phyloP scores from a whole-genome alignment of 345 rosid species.

The Citrus glauca region DNA sequence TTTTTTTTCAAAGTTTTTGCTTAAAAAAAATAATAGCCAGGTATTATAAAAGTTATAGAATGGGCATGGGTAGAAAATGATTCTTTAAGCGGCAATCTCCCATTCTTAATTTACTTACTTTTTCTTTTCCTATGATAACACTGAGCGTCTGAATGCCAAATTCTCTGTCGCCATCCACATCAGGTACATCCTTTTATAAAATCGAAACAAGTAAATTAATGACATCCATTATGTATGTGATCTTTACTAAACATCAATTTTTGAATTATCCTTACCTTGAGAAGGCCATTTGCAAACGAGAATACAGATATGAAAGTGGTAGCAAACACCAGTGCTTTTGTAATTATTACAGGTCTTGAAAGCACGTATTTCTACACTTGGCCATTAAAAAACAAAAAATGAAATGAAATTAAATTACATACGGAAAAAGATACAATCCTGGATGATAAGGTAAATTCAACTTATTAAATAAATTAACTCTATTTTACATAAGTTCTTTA shows the following conservation, averaged over 20 bases:
- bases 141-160: conserved; percentile 26
- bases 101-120: conserved; percentile 11
- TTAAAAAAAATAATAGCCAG: too few species aligned
- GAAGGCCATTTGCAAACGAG: conserved; percentile 25
- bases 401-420: too few species aligned
- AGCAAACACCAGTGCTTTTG: conserved; percentile 29
- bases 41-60: too few species aligned
- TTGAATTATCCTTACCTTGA: conserved; percentile 18
- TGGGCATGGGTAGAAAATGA: too few species aligned
- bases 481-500: too few species aligned
- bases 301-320: conserved; percentile 32
- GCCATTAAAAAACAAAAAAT: too few species aligned
- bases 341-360: conserved; percentile 23
- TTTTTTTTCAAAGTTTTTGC: too few species aligned
- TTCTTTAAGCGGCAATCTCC: too few species aligned
- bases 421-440: too few species aligned
- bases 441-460: too few species aligned
- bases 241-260: neutral
- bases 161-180: conserved; percentile 30
- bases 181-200: conserved; percentile 33
- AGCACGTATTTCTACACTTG: conserved; percentile 31
- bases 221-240: too few species aligned
- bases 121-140: conserved; percentile 22
- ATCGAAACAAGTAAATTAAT: neutral
- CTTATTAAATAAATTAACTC: too few species aligned